Conservation (phyloP, 495 filamentous ascomycete genomes). For the Talaromyces adpressus region DNA sequence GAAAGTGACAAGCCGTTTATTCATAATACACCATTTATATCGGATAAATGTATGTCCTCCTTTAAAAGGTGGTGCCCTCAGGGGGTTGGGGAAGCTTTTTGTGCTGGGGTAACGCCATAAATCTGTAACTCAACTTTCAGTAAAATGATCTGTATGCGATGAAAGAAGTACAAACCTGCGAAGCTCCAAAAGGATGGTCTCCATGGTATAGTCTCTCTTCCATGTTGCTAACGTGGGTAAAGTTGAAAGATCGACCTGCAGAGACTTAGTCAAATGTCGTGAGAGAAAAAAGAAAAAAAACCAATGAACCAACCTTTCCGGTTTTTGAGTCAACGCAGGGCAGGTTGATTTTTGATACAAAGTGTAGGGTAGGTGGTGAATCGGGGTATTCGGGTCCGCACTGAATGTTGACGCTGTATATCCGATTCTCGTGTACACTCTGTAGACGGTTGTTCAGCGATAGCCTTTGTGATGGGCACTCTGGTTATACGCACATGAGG, state of each 20-base stretch:
- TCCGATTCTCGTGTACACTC: slow-evolving; percentile 96
- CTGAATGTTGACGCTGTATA: slow-evolving; percentile 96
- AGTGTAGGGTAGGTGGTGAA: slow-evolving; percentile 78
- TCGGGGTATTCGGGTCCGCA: slow-evolving; percentile 89
- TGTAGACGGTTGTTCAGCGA: slow-evolving; percentile 28
- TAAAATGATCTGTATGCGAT: slow-evolving; percentile 4
- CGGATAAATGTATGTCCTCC: not conserved
- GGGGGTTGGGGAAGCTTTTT: slow-evolving; percentile 94
- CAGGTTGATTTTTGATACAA: slow-evolving; percentile 88
- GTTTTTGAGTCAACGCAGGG: slow-evolving; percentile 77
- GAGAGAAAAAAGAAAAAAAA: not conserved
- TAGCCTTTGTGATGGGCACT: no score
- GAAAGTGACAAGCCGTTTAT: slow-evolving; percentile 1
- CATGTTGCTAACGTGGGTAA: slow-evolving; percentile 79
- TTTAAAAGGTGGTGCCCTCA: slow-evolving; percentile 72
- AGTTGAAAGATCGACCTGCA: slow-evolving; percentile 74
- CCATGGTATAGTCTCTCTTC: slow-evolving; percentile 87
- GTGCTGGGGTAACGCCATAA: slow-evolving; percentile 87
- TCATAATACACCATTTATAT: slow-evolving; percentile 7
- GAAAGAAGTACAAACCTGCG: slow-evolving; percentile 47
- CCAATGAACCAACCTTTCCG: slow-evolving; percentile 51
- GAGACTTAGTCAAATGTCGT: slow-evolving; percentile 6
- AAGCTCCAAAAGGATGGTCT: slow-evolving; percentile 86
- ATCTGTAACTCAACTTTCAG: slow-evolving; percentile 44
- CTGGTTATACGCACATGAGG: slow-evolving; percentile 66